Conservation (phyloP, 768 basidiomycete species). For the Hysterangium stoloniferum region DNA sequence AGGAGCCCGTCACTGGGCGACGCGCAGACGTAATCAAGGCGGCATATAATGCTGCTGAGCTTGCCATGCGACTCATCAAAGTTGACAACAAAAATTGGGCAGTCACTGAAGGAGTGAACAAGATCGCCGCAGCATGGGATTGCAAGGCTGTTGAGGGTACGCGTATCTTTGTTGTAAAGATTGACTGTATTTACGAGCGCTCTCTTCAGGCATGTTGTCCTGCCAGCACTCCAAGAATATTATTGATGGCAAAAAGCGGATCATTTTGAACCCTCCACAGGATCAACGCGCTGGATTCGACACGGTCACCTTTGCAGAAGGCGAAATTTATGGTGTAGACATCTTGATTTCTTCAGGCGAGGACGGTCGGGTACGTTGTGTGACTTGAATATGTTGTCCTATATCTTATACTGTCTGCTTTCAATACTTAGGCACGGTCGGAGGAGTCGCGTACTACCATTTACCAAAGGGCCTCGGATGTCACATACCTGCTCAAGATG, state of each 20-base stretch:
- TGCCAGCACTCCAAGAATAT: conserved; percentile 93
- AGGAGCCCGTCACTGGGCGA: conserved; percentile 72
- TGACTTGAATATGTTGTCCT: neutral
- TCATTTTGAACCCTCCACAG: conserved; percentile 86
- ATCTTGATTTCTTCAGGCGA: conserved; percentile 80
- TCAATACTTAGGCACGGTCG: conserved; percentile 58
- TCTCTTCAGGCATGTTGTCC: conserved; percentile 73
- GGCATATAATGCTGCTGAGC: conserved; percentile 88
- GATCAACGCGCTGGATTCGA: conserved; percentile 82
- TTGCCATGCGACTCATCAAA: conserved; percentile 85
- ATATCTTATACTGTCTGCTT: neutral
- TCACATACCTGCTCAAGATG: conserved; percentile 95
- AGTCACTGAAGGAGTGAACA: conserved; percentile 79
- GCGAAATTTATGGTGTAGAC: conserved; percentile 93
- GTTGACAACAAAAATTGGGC: conserved; percentile 94
- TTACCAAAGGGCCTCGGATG: conserved; percentile 79
- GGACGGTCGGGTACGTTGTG: conserved; percentile 75
- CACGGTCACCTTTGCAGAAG: conserved; percentile 77
- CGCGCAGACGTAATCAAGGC: conserved; percentile 91
- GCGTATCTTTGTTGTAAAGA: conserved; percentile 14
- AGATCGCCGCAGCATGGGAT: conserved; percentile 61
- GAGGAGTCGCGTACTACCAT: conserved; percentile 90
- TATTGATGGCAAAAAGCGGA: conserved; percentile 93
- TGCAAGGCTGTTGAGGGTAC: conserved; percentile 93
- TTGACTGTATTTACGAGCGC: neutral